phyloP scores from a whole-genome alignment of 2,329 filamentous ascomycete species.

The Aspergillus fructus region DNA sequence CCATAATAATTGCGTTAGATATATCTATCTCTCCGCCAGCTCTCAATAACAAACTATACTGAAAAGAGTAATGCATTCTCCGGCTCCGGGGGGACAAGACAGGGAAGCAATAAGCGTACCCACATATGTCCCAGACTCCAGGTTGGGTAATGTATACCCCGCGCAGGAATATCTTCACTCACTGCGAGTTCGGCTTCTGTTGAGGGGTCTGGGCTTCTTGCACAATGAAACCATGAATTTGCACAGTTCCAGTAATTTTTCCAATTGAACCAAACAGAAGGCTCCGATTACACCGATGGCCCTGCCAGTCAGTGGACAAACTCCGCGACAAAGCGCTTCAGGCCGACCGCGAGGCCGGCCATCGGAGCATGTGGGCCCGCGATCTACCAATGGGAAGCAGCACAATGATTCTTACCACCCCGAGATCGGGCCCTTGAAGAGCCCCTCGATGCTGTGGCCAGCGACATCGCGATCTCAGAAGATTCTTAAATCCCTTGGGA shows the following conservation, averaged over 20 bases:
- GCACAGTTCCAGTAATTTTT: neutral
- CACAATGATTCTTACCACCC: constrained; percentile 35
- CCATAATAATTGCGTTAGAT: neutral
- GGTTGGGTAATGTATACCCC: too few species aligned
- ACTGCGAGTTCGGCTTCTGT: too few species aligned
- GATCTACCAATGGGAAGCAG: constrained; percentile 25
- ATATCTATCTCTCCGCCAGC: too few species aligned
- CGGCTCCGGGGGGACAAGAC: too few species aligned
- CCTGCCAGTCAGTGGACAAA: neutral
- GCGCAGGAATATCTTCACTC: too few species aligned
- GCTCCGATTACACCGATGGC: constrained; percentile 22
- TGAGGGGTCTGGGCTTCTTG: neutral
- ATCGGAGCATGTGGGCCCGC: constrained; percentile 1
- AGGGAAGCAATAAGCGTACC: too few species aligned
- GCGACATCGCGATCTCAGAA: constrained; percentile 35
- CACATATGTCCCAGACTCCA: too few species aligned
- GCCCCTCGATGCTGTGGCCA: constrained; percentile 31
- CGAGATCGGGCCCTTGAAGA: constrained; percentile 30
- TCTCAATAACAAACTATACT: too few species aligned
- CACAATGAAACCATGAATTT: neutral
- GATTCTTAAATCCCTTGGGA: constrained; percentile 22
- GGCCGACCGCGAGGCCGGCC: constrained; percentile 9
- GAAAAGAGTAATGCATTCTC: too few species aligned
- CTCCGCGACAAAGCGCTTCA: constrained; percentile 16
- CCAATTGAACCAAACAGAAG: constrained; percentile 9